Conservation (phyloP, 2,329 filamentous ascomycete genomes). For the Balansia obtecta region DNA sequence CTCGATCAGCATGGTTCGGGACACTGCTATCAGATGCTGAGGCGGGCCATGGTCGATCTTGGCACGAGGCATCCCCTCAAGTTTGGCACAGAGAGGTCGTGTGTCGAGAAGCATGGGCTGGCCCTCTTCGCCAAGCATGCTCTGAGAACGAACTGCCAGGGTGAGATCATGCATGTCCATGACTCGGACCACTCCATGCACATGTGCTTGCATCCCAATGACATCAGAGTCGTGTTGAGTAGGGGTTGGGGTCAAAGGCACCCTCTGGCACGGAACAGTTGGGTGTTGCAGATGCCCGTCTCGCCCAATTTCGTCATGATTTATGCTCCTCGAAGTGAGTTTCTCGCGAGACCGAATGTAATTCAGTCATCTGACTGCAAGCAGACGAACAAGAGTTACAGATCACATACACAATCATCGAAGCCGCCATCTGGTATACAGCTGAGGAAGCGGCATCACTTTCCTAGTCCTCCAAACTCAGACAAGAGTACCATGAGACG, state of each 20-base stretch:
- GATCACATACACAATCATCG: slow-evolving; percentile 55
- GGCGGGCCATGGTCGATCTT: slow-evolving; percentile 39
- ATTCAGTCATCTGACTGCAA: neutral
- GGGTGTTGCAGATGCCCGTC: slow-evolving; percentile 51
- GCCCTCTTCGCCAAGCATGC: slow-evolving; percentile 59
- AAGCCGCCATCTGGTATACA: slow-evolving; percentile 61
- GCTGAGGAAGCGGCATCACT: slow-evolving; percentile 32
- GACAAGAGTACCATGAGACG: neutral
- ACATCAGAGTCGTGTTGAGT: slow-evolving; percentile 58
- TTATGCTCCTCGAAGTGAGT: slow-evolving; percentile 57
- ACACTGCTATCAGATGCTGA: slow-evolving; percentile 42
- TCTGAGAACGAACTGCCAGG: slow-evolving; percentile 57
- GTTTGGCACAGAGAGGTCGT: slow-evolving; percentile 54
- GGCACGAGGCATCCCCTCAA: slow-evolving; percentile 29
- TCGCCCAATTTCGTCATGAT: slow-evolving; percentile 68
- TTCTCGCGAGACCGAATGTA: neutral
- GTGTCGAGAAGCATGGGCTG: slow-evolving; percentile 71
- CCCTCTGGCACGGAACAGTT: slow-evolving; percentile 53
- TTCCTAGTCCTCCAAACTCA: neutral
- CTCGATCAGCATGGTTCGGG: slow-evolving; percentile 50
- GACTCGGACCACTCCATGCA: slow-evolving; percentile 66
- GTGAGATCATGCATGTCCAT: slow-evolving; percentile 77
- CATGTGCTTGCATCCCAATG: slow-evolving; percentile 66
- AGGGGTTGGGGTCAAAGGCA: slow-evolving; percentile 70
- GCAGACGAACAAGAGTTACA: slow-evolving; percentile 51